A percentile compares a stretch with the other conserved stretches of the same genome.
These are phyloP conservation scores for Chaetomiaceae sp. DNA, from an alignment of 2,329 filamentous ascomycete species.

Conservation along the genomic window DNA sequence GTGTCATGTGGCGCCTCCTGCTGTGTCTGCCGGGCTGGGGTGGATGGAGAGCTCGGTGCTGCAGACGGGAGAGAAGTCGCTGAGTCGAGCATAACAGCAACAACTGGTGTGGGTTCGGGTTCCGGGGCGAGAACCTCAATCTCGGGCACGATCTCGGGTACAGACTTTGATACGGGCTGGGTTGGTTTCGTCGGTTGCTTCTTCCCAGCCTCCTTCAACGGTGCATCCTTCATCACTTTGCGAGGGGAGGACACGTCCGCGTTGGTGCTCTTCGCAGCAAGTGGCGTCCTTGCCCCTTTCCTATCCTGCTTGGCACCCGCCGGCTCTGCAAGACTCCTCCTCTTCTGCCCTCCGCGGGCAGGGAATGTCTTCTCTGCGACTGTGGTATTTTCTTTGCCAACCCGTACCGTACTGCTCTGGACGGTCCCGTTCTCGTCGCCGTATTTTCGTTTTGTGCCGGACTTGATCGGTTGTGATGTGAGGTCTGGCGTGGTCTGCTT, in stretches of 20 bases:
- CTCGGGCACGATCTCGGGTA: conserved; percentile 19
- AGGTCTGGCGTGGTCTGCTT: neutral
- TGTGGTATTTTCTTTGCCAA: conserved; percentile 28
- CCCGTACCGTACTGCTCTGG: conserved; percentile 31
- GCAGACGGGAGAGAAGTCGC: conserved; percentile 35
- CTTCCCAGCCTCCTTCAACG: conserved; percentile 35
- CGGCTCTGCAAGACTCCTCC: conserved; percentile 45
- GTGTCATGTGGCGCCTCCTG: conserved; percentile 43
- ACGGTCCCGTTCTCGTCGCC: conserved; percentile 48
- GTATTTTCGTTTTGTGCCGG: conserved; percentile 55
- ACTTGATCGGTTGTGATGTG: conserved; percentile 32
- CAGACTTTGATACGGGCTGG: no score
- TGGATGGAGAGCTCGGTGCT: conserved; percentile 41
- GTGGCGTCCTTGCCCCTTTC: conserved; percentile 40
- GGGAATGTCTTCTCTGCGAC: conserved; percentile 11
- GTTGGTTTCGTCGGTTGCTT: no score
- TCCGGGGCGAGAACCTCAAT: conserved; percentile 18
- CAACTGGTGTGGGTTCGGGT: conserved; percentile 18
- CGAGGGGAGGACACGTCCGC: conserved; percentile 55
- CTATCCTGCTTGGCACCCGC: conserved; percentile 39
- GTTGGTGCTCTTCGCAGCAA: conserved; percentile 56
- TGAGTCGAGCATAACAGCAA: conserved; percentile 26
- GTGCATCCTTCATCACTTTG: conserved; percentile 39
- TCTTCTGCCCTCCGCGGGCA: conserved; percentile 29
- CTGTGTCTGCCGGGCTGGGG: conserved; percentile 41